Base-by-base conservation (phyloP, 208 protist genomes). In the Leishmania major region DNA sequence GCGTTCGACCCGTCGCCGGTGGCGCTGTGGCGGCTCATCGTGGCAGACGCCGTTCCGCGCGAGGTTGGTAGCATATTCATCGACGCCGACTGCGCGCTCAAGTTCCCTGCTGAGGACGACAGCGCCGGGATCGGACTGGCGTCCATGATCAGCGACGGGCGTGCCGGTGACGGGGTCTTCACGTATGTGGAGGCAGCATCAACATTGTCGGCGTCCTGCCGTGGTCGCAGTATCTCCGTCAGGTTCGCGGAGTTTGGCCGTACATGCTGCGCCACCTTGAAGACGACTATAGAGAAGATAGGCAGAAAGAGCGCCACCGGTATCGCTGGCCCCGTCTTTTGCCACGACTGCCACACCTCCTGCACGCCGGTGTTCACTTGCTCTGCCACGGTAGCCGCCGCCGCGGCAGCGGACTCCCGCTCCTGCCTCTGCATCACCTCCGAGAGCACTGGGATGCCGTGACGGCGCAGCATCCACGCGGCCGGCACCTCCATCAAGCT, bases 271-370 rank as follows among this genome's bases (percentile, higher is more conserved):
- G 83, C 83, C 47, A 90, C 71, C 19, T 90, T 83, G 37, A 96
- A 84, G 0, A 85, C 87, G 13, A 81, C 70, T n/a, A 91, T 67
- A 0, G 93, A 92, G 80, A 96, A 95, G 72, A 95, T 64, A 6
- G 93, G 91, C 47, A 96, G 87, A 45, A 96, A 96, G 59, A 96
- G 60, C 19, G 82, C 85, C 8, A 93, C 82, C 11, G 93, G 92
- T 28, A 96, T 87, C 72, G 94, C 88, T 6, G 89, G 91, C 40
- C 90, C 88, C 25, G 85, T 86, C 43, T 81, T 79, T n/a, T 87
- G 77, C 90, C 90, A 93, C 19, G 81, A 62, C 81, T 72, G 47
- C 78, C 72, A 82, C 70, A 82, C 74, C 72, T 82, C 75, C 83
- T 89, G 82, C 73, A 81, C 79, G 22, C 83, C 82, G 49, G 67